phyloP scores from a whole-genome alignment of 2,329 filamentous ascomycete genomes.

The Pseudocercospora vitis region DNA sequence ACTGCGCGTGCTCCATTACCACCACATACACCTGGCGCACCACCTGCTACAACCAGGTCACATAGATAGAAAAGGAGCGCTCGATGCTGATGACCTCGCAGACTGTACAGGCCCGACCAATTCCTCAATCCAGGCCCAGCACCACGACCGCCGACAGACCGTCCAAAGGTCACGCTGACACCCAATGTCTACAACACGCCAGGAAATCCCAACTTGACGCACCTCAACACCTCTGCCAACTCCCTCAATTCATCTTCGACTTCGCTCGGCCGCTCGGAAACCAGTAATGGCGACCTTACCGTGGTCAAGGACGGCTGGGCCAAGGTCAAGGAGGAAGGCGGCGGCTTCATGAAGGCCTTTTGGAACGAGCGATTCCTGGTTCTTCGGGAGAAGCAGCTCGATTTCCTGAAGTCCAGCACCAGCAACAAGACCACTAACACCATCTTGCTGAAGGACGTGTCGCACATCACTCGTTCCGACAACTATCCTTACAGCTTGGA shows the following conservation, averaged over 20 bases:
- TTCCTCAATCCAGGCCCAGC: constrained; percentile 98
- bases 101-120: constrained; percentile 62
- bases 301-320: constrained; percentile 68
- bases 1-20: too few relatives aligned
- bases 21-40: too few relatives aligned
- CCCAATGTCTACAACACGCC: constrained; percentile 70
- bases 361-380: constrained; percentile 94
- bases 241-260: constrained; percentile 41
- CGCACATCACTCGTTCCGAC: constrained; percentile 87
- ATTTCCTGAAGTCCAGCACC: constrained; percentile 90
- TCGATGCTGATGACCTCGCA: constrained; percentile 33
- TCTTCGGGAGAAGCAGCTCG: constrained; percentile 85
- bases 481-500: constrained; percentile 91
- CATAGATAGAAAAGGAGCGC: neutral
- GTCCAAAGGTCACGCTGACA: constrained; percentile 72
- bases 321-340: constrained; percentile 84
- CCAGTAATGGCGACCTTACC: constrained; percentile 39
- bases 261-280: constrained; percentile 45
- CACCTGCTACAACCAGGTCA: too few relatives aligned
- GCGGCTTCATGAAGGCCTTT: constrained; percentile 57
- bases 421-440: constrained; percentile 79
- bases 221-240: constrained; percentile 35
- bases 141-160: constrained; percentile 81
- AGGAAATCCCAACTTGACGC: constrained; percentile 63
- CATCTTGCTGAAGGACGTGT: constrained; percentile 81